phyloP scores from a whole-genome alignment of 768 basidiomycete genomes.

The Nidularia sp. region DNA sequence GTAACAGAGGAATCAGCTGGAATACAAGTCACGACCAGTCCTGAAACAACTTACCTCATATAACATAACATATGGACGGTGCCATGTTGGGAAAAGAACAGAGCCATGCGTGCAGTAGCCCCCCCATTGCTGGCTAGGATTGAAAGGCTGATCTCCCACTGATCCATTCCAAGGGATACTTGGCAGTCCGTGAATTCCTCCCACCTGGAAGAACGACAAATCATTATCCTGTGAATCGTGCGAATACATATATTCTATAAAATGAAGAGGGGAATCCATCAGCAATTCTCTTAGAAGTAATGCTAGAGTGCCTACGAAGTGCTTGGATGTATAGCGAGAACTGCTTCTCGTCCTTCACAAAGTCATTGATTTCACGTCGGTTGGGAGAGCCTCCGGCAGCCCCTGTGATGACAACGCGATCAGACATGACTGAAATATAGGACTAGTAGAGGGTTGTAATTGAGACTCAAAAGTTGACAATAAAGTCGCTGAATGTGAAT shows the following conservation, averaged over 20 bases:
- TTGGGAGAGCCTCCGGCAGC: slow-evolving; percentile 24
- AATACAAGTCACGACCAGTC: background rate
- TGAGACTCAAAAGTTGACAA: background rate
- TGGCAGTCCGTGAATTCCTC: slow-evolving; percentile 51
- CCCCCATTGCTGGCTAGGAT: slow-evolving; percentile 23
- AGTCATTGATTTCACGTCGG: slow-evolving; percentile 39
- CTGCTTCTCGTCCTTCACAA: slow-evolving; percentile 35
- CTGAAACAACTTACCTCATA: slow-evolving; percentile 34
- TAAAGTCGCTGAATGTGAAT: too few relatives aligned
- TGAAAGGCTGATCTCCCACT: slow-evolving; percentile 15
- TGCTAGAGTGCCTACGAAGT: slow-evolving; percentile 27
- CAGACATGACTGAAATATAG: background rate
- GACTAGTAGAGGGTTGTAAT: background rate
- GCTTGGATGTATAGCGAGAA: slow-evolving; percentile 52
- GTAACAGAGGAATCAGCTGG: background rate
- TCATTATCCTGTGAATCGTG: slow-evolving; percentile 20
- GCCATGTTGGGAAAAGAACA: slow-evolving; percentile 52
- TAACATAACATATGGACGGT: slow-evolving; percentile 46
- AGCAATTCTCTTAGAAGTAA: background rate
- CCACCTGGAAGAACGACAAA: slow-evolving; percentile 39
- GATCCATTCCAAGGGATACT: slow-evolving; percentile 39
- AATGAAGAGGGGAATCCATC: background rate
- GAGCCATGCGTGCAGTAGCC: slow-evolving; percentile 58
- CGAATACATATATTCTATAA: slow-evolving; percentile 22
- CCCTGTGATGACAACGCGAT: slow-evolving; percentile 18